Base-by-base conservation (phyloP, 139 green algal genomes). In the Tetradesmus lagerheimii region DNA sequence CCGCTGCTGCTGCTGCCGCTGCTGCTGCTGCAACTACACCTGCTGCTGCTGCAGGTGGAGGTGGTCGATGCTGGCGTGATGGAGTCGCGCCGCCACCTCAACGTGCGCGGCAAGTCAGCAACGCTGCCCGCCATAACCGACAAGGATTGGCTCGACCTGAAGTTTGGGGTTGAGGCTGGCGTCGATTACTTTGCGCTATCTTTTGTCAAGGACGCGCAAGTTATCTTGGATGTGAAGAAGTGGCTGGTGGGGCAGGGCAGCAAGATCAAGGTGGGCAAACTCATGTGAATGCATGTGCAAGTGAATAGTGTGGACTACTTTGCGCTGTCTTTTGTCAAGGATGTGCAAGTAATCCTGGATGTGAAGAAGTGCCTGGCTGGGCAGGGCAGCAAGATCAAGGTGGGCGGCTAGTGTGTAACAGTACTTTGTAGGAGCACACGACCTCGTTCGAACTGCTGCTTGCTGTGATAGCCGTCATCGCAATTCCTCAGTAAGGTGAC, bases 111-210 rank as follows among this genome's bases (percentile, higher is more conserved):
- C 78, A 98, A 98, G 92, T 94, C 86, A 37, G 96, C 96, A 83
- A 97, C 95, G 57, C 92, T 98, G 75, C 96, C 96, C 0, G 94
- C 95, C 86, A 97, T 98, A 91, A 98, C 96, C 35, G 96, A 98
- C 29, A 93, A 94, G 76, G 96, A 98, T 91, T 97, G 95, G 96
- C 91, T 94, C 14, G 96, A 98, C 93, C 90, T 98, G 41, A 92
- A 96, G 91, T 96, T 96, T 81, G 93, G 93, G 31, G 89, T 95
- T 1, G 89, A 93, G n/a, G 90, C 94, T 37, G 94, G 95, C 11
- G 95, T 98, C 6, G 96, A 98, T 91, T 97, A 95, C 91, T 97
- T 95, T 53, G 96, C 96, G 0, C 94, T 98, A n/a, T 96, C 93
- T 6, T 98, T 98, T 87, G 96, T 95, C 43, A 92, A 93, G 90